A percentile compares a stretch with the other conserved stretches of the same genome.
phyloP scores from a whole-genome alignment of 768 basidiomycete genomes.

The Suillus bovinus region DNA sequence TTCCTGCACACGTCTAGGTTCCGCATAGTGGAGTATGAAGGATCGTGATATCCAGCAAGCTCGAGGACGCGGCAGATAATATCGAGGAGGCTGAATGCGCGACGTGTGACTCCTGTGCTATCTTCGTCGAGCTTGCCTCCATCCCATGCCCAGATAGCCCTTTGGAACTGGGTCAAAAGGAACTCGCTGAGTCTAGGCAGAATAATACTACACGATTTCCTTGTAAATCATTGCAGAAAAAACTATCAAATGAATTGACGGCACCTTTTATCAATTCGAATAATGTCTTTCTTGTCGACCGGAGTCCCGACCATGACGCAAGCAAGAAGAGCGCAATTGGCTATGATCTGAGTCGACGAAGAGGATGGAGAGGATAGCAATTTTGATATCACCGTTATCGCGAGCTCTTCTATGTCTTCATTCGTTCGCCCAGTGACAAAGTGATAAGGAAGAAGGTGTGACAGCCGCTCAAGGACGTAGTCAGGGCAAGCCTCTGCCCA shows the following conservation, averaged over 20 bases:
- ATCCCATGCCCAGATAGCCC: no score
- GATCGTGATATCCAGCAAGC: not conserved
- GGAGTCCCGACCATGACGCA: not conserved
- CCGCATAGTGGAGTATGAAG: not conserved
- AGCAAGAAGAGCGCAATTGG: not conserved
- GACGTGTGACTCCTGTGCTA: no score
- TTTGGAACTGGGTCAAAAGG: no score
- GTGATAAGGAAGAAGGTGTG: not conserved
- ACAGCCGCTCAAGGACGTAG: not conserved
- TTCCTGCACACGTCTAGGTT: not conserved
- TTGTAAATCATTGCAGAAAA: not conserved
- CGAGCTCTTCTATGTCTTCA: not conserved
- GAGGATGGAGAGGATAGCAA: not conserved
- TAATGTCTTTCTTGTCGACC: not conserved
- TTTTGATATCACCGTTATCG: not conserved
- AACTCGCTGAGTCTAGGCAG: not conserved
- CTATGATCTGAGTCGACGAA: not conserved
- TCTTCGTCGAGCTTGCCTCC: no score
- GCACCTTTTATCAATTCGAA: not conserved
- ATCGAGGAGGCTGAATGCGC: no score
- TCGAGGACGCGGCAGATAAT: not conserved
- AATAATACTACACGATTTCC: not conserved
- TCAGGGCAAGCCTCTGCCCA: not conserved
- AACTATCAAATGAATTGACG: not conserved
- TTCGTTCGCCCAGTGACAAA: not conserved